These are phyloP conservation scores for Cyberlindnera subsufficiens DNA, from an alignment of 805 yeast genomes.

Conservation along the genomic window DNA sequence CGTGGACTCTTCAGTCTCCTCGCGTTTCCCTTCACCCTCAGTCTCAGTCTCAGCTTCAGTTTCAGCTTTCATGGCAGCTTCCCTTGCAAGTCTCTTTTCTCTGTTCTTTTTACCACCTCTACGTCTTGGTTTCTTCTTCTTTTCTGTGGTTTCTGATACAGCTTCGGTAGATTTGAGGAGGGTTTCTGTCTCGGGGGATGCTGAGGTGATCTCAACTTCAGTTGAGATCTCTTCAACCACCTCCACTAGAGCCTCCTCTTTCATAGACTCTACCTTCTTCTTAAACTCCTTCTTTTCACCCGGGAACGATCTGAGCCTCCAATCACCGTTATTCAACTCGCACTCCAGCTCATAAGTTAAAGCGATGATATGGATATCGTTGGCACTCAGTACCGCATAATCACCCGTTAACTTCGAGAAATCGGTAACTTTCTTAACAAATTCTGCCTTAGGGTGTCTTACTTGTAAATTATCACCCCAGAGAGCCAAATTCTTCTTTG, in stretches of 20 bases:
- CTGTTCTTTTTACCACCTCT: slow-evolving; percentile 65
- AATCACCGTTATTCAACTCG: slow-evolving; percentile 62
- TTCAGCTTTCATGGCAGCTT: slow-evolving; percentile 21
- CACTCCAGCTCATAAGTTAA: slow-evolving; percentile 82
- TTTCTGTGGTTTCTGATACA: slow-evolving; percentile 1
- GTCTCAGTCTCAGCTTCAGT: slow-evolving; percentile 19
- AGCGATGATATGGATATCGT: slow-evolving; percentile 91
- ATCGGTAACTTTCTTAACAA: slow-evolving; percentile 57
- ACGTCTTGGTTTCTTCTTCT: slow-evolving; percentile 40
- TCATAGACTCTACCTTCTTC: slow-evolving; percentile 12
- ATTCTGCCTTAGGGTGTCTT: slow-evolving; percentile 70
- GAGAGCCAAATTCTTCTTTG: slow-evolving; percentile 68
- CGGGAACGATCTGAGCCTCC: slow-evolving; percentile 66
- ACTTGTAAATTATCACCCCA: slow-evolving; percentile 72
- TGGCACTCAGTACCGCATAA: slow-evolving; percentile 75
- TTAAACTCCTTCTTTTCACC: slow-evolving; percentile 41
- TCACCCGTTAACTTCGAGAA: slow-evolving; percentile 93
- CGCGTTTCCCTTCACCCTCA: slow-evolving; percentile 4
- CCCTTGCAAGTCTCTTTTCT: slow-evolving; percentile 44
- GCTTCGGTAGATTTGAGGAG: slow-evolving; percentile 1
- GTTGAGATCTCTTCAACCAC: slow-evolving; percentile 3
- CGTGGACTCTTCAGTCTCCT: slow-evolving; percentile 1
- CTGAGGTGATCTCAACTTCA: slow-evolving; percentile 1
- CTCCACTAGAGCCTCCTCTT: slow-evolving; percentile 3
- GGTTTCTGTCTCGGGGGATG: slow-evolving; percentile 4